Evolutionary conservation across 441 rosid genomes (phyloP).

Genomic region (Dalechampia spathulata): DNA sequence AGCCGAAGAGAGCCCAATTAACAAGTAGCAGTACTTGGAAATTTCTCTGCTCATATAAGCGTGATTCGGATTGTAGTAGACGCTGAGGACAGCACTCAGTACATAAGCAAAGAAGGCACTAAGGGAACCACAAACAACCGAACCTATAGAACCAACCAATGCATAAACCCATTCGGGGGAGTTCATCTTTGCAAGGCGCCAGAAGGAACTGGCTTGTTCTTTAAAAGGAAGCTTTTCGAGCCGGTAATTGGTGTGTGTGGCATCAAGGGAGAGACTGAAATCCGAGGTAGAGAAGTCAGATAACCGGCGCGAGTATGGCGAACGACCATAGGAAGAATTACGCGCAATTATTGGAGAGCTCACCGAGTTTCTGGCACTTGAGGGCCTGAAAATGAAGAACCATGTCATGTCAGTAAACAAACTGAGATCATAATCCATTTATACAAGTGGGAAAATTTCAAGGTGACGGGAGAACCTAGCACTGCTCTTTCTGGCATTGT

Average conservation of each 20-base stretch:
- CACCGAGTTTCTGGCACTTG: conserved; percentile 97
- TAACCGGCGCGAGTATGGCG: conserved; percentile 91
- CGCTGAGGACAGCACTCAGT: conserved; percentile 83
- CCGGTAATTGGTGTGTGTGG: conserved; percentile 60
- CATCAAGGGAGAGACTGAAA: conserved; percentile 88
- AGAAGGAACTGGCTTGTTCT: conserved; percentile 90
- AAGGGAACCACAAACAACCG: conserved; percentile 84
- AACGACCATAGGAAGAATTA: conserved; percentile 94
- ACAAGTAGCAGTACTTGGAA: conserved; percentile 74
- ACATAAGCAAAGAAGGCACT: conserved; percentile 95
- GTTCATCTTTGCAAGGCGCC: conserved; percentile 96
- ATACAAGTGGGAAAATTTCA: not conserved
- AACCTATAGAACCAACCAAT: conserved; percentile 83
- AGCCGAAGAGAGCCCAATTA: conserved; percentile 90
- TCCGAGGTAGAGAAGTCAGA: conserved; percentile 99
- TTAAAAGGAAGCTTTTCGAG: conserved; percentile 84
- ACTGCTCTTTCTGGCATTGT: conserved; percentile 95
- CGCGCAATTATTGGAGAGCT: conserved; percentile 97
- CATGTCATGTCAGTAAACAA: too few relatives aligned
- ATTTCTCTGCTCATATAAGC: conserved; percentile 79
- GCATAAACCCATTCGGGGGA: conserved; percentile 98
- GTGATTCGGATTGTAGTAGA: conserved; percentile 78
- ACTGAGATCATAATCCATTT: not conserved
- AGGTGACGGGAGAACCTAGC: conserved; percentile 53
- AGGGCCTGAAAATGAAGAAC: conserved; percentile 77